Percentiles rank a stretch among this genome's conserved stretches.
phyloP scores from a whole-genome alignment of 768 basidiomycete species.

The Agaricus blazei region DNA sequence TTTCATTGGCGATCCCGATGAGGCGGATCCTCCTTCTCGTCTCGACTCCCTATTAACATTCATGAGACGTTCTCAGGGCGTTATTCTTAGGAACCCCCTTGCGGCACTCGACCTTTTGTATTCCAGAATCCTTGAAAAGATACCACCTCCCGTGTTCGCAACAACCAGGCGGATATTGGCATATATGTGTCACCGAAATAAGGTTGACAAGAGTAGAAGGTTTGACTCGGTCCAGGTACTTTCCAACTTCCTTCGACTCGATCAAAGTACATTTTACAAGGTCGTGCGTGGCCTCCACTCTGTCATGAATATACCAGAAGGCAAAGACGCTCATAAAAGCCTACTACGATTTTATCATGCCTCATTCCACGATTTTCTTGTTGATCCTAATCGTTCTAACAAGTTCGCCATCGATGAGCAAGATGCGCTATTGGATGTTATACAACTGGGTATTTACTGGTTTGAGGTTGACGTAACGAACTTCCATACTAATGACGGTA shows the following conservation, averaged over 20 bases:
- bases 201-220: neutral
- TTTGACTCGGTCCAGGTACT: neutral
- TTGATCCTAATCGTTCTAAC: neutral
- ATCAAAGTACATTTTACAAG: neutral
- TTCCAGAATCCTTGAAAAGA: no score
- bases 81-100: no score
- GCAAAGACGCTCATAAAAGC: neutral
- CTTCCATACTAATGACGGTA: neutral
- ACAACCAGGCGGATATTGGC: neutral
- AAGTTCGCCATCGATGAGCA: neutral
- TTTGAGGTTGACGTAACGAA: neutral
- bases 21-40: no score
- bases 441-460: neutral
- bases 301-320: neutral
- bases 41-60: no score
- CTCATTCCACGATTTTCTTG: slow-evolving; percentile 3
- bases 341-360: neutral
- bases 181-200: neutral
- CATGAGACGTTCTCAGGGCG: no score
- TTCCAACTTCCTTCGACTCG: neutral
- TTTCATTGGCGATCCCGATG: no score
- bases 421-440: neutral
- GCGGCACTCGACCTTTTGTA: no score
- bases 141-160: no score
- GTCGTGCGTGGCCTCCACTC: neutral